Evolutionary conservation across 1,284 basidiomycete species (phyloP).

Genomic region (Sanghuangporus sanghuang): DNA sequence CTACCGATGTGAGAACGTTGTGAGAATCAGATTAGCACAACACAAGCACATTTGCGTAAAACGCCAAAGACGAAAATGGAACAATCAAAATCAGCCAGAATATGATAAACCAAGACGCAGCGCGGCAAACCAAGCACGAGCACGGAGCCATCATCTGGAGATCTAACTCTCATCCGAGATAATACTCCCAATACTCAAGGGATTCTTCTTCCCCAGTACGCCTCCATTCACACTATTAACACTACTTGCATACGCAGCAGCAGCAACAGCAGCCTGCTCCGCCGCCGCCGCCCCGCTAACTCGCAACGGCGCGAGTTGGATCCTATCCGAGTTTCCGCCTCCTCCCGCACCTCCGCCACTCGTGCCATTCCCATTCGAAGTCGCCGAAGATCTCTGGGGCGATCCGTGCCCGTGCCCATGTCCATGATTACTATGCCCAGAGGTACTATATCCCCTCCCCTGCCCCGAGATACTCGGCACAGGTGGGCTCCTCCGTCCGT

Average conservation of each 20-base stretch:
- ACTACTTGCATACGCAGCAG: not conserved
- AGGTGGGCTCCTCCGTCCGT: conserved; percentile 11
- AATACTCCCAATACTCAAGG: conserved; percentile 68
- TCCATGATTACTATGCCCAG: not conserved
- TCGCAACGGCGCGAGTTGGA: conserved; percentile 53
- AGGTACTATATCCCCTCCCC: not conserved
- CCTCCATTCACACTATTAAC: not conserved
- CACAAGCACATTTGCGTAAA: not conserved
- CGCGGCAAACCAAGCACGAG: not conserved
- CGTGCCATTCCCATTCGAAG: not conserved
- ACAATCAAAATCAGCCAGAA: not conserved
- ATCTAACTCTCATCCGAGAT: conserved; percentile 44
- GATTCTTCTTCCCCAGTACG: conserved; percentile 47
- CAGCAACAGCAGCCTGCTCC: conserved; percentile 19
- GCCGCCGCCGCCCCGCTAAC: conserved; percentile 14
- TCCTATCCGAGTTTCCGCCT: conserved; percentile 35
- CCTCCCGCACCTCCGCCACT: not conserved
- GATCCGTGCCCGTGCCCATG: not conserved
- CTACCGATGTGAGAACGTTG: not conserved
- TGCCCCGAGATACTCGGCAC: conserved; percentile 16
- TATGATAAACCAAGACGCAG: not conserved
- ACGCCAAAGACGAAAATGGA: not conserved
- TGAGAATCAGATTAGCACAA: not conserved
- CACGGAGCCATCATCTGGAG: not conserved
- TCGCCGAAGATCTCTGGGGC: not conserved